These are phyloP conservation scores for Cladophialophora immunda DNA, from an alignment of 2,329 filamentous ascomycete species.

Conservation along the genomic window DNA sequence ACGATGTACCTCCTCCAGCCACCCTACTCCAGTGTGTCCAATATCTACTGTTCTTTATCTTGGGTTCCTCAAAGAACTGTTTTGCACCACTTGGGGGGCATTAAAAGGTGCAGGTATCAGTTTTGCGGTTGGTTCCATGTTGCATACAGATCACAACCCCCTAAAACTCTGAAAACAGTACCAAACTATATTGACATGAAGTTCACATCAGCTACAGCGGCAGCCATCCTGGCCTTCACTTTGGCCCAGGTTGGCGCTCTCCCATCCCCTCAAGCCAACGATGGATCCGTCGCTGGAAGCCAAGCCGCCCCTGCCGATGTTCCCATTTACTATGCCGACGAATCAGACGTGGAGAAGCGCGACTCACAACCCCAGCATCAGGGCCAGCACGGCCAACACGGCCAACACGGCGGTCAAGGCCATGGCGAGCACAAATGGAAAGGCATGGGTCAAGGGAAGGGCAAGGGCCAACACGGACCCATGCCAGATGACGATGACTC, in stretches of 20 bases:
- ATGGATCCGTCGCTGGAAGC: background rate
- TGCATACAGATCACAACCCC: background rate
- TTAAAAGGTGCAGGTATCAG: background rate
- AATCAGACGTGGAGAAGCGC: slow-evolving; percentile 23
- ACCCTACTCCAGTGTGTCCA: slow-evolving; percentile 2
- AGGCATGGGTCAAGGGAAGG: slow-evolving; percentile 12
- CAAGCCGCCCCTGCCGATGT: background rate
- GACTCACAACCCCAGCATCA: slow-evolving; percentile 2
- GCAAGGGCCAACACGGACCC: slow-evolving; percentile 27
- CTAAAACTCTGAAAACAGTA: background rate
- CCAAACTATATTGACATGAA: slow-evolving; percentile 19
- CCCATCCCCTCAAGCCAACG: slow-evolving; percentile 25
- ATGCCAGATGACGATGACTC: slow-evolving; percentile 21
- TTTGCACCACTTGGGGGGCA: background rate
- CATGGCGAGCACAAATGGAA: slow-evolving; percentile 18
- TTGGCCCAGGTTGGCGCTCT: slow-evolving; percentile 29
- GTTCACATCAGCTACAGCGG: slow-evolving; percentile 24
- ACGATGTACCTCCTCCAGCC: background rate
- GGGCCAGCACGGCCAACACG: slow-evolving; percentile 8
- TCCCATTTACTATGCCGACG: slow-evolving; percentile 20
- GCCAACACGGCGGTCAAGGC: background rate
- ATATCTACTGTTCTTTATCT: slow-evolving; percentile 24
- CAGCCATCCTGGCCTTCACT: slow-evolving; percentile 31
- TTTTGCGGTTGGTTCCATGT: background rate
- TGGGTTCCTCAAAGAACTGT: slow-evolving; percentile 5